Evolutionary conservation across 768 basidiomycete species (phyloP), one percentile per base, ranked within the genome.

Genomic region (Saitozyma podzolica): DNA sequence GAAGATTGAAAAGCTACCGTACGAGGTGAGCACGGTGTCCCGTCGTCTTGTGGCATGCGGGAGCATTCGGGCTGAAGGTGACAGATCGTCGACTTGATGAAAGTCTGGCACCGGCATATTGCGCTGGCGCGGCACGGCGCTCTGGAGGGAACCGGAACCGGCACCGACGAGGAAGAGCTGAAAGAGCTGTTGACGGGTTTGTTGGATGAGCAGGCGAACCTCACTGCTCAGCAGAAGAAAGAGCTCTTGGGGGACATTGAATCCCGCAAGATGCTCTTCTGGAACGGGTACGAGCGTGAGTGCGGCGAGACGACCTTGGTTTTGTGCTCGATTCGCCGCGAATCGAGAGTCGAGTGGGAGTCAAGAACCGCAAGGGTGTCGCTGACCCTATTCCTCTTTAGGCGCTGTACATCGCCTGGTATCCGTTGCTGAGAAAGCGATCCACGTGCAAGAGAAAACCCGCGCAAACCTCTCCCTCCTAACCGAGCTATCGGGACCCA

Each of bases 81-180:
- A 40, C 40, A 63, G 62, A 48, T 64, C 8, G 47, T 64, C n/a
- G 54, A 56, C 7, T 10, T 53, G 40, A 40, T 60, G 54, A 52
- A 58, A 52, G 45, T 40, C 8, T 64, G 63, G 63, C 58, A 64
- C 49, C 29, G 40, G 29, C 58, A 64, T 37, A 47, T 64, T 7
- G 42, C 39, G 2, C 54, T 56, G 20, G 41, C 58, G 13, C 14
- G 37, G 17, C 47, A 59, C 16, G 57, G 58, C 16, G 52, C 63
- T 6, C 37, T 59, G 39, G 47, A 49, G 14, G 63, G 62, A 4
- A 49, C 19, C 37, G 52, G 37, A 6, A 29, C 10, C n/a, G 54
- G 29, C 20, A 60, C 13, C 17, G 52, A 60, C 51, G 52, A 50
- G 59, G 37, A 60, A 39, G 50, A 42, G 11, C 9, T 53, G 40